Evolutionary conservation across 202 grass and related monocot genomes (phyloP), one percentile per base, ranked within the genome.

Genomic region (Thinopyrum obtusiflorum): DNA sequence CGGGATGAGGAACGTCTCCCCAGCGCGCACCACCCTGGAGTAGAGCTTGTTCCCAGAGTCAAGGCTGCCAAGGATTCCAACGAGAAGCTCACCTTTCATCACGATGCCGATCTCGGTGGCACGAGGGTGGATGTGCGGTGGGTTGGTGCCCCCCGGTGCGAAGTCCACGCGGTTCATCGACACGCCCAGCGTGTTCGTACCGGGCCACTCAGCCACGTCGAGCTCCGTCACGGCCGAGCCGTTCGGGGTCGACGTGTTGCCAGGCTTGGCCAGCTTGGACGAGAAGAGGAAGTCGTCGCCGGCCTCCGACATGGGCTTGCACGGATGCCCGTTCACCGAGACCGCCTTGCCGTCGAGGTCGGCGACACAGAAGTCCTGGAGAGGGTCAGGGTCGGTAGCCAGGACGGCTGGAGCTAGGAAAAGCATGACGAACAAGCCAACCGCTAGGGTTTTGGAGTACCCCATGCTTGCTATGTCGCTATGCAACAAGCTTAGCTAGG

Each of bases 111-210:
- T 33, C 89, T 95, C 90, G 39, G 83, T 91, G 39, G 72, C 88
- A 0, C 90, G 80, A 3, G 93, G 93, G 87, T 95, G 93, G 73
- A 84, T 2, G 79, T 95, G 93, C 6, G 84, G 93, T 11, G 91
- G 93, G 89, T 95, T 95, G 66, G 89, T 80, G 28, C 93, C 91
- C 1, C 93, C 93, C 0, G 81, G 77, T 0, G 88, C 88, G 28
- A 93, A 80, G 80, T 95, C 90, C 42, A 92, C 88, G 8, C 93
- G 91, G 87, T 93, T 93, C 89, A 93, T 93, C 28, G 93, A 93
- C 15, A 95, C 26, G 25, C 90, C 93, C 0, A 92, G 87, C 0
- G 91, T 95, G 89, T 93, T 93, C 3, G 92, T 40, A 9, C 83
- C 93, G 0, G 93, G 86, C 82, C 90, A 95, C 14, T 66, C 40